Conservation (phyloP, 371 early-diverging fungal species). For the Syncephalastrum racemosum region DNA sequence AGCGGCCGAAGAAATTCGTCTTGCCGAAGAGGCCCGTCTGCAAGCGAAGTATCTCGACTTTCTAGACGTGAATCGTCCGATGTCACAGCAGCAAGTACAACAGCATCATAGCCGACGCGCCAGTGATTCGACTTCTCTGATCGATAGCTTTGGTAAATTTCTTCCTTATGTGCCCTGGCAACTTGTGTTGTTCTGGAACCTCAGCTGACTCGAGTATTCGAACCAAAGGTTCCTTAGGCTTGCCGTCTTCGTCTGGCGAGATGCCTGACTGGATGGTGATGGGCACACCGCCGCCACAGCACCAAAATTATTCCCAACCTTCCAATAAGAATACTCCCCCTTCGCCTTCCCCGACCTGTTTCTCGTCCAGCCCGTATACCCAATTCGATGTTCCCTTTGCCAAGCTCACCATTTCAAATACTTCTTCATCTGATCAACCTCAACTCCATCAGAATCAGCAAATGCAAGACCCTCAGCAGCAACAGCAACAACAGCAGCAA, state of each 20-base stretch:
- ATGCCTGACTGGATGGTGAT: conserved; percentile 15
- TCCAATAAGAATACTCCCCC: conserved; percentile 29
- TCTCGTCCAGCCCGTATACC: conserved; percentile 29
- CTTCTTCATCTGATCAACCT: conserved; percentile 33
- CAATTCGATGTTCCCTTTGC: conserved; percentile 44
- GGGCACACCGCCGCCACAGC: neutral
- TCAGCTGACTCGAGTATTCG: neutral
- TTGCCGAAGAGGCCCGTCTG: conserved; percentile 44
- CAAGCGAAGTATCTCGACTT: conserved; percentile 46
- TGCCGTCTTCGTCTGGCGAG: conserved; percentile 10
- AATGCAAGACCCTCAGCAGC: conserved; percentile 10
- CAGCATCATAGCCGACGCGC: conserved; percentile 23
- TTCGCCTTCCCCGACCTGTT: conserved; percentile 29
- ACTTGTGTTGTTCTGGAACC: no score
- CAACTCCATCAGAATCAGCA: conserved; percentile 4
- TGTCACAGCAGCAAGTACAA: no score
- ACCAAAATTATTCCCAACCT: no score
- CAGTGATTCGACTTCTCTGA: conserved; percentile 25
- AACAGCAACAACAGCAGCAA: conserved; percentile 14
- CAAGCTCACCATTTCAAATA: conserved; percentile 34
- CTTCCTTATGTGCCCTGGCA: neutral
- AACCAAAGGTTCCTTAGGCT: conserved; percentile 16
- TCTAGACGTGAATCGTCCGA: conserved; percentile 15
- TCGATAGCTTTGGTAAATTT: conserved; percentile 29
- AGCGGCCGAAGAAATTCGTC: conserved; percentile 45